These are phyloP conservation scores for Neurospora intermedia DNA, from an alignment of 495 filamentous ascomycete genomes.

Conservation along the genomic window DNA sequence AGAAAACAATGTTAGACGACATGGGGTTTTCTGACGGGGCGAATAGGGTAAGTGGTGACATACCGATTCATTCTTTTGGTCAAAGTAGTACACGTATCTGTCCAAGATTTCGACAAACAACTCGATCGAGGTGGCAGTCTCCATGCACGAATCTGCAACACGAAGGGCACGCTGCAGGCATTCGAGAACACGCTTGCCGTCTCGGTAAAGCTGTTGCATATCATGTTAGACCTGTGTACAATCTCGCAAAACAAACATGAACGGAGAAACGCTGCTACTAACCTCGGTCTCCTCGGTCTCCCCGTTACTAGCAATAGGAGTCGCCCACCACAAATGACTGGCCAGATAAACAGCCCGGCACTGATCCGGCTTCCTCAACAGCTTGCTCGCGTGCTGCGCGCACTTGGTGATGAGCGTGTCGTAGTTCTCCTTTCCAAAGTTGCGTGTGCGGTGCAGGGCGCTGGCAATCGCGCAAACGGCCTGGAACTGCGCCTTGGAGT, in stretches of 20 bases:
- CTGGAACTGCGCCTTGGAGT: constrained; percentile 94
- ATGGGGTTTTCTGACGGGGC: no score
- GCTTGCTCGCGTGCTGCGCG: constrained; percentile 90
- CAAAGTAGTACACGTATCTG: constrained; percentile 97
- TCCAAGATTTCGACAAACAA: constrained; percentile 97
- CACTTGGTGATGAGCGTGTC: constrained; percentile 97
- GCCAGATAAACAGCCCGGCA: constrained; percentile 93
- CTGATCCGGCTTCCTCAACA: constrained; percentile 96
- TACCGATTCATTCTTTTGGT: constrained; percentile 96
- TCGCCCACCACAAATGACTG: constrained; percentile 95
- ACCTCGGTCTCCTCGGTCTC: constrained; percentile 80
- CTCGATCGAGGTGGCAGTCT: constrained; percentile 95
- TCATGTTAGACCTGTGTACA: constrained; percentile 7
- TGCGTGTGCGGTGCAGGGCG: constrained; percentile 72
- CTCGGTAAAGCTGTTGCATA: constrained; percentile 70
- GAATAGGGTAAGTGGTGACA: no score
- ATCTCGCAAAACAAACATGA: neutral
- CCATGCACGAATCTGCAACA: constrained; percentile 98
- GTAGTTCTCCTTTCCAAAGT: constrained; percentile 93
- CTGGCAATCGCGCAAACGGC: constrained; percentile 91
- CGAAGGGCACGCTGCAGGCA: constrained; percentile 91
- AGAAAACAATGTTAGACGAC: neutral
- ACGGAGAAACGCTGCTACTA: constrained; percentile 25
- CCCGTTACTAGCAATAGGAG: constrained; percentile 68
- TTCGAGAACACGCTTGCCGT: constrained; percentile 92